Conservation (phyloP, 208 protist species). For the Trypanosoma cruzi region DNA sequence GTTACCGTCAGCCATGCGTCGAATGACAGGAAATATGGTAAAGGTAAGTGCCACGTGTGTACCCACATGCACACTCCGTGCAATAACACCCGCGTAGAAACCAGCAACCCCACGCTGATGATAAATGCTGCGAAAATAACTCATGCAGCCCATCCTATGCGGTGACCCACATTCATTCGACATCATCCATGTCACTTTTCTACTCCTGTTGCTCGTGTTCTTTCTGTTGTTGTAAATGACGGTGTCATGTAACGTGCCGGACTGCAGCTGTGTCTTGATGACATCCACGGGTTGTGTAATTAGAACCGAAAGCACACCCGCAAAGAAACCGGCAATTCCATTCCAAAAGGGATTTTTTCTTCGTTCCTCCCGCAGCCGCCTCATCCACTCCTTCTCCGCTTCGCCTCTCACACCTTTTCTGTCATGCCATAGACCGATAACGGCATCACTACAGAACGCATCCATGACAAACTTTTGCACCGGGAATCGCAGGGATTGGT, state of each 20-base stretch:
- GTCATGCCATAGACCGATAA: not conserved
- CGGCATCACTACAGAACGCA: constrained; percentile 4
- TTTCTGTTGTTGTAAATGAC: not conserved
- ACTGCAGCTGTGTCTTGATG: constrained; percentile 36
- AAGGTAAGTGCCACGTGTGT: constrained; percentile 14
- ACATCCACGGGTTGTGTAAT: constrained; percentile 34
- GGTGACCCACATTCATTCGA: not conserved
- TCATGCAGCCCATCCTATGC: not conserved
- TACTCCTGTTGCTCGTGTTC: not conserved
- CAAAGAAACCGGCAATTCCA: constrained; percentile 25
- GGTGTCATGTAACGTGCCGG: not conserved
- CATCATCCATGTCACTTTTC: not conserved
- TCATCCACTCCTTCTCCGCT: not conserved
- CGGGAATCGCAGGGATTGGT: constrained; percentile 32
- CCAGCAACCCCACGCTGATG: constrained; percentile 7
- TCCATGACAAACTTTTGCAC: constrained; percentile 21
- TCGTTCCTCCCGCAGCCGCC: not conserved
- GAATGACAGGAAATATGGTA: constrained; percentile 11
- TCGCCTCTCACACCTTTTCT: no score
- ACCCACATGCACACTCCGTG: constrained; percentile 20
- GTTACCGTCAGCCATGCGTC: not conserved
- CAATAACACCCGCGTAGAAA: constrained; percentile 15
- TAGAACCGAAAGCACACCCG: constrained; percentile 27
- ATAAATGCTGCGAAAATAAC: constrained; percentile 4
- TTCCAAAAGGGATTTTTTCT: constrained; percentile 23